Base-by-base conservation (phyloP, 2,329 filamentous ascomycete species). In the Aspergillus pseudotamarii region DNA sequence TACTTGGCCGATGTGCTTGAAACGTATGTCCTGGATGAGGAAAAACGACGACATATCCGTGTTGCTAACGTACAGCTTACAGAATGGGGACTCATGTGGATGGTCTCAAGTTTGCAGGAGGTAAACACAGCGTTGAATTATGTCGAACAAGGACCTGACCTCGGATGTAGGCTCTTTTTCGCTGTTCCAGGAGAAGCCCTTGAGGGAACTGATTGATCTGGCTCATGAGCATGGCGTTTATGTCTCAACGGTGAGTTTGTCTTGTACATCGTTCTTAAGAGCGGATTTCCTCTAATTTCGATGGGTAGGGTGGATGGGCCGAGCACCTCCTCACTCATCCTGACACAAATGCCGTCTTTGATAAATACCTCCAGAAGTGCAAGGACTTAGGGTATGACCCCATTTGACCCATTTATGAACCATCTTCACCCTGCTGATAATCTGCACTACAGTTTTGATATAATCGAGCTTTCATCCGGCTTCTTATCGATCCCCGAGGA, bases 11-110 rank as follows among this genome's bases (percentile, higher is more conserved):
- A 86, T 75, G 78, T 86, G 3, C 75, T 86, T 2, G 83, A 85
- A 64, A 86, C 84, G 79, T 82, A 69, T 74, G 72, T 51, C 38
- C 8, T 26, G 48, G 23, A n/a, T n/a, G 21, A n/a, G n/a, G 32
- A 11, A 16, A 23, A 26, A 30, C 28, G 10, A 32, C 21, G 11
- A n/a, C 30, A 23, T n/a, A 55, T 9, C 26, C 1, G 23, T 48
- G 11, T 38, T 57, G 38, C 28, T 65, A 36, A 68, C 45, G 59
- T 41, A n/a, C 16, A 4, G 51, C 5, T n/a, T 55, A 34, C 64
- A 83, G 80, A 3, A 85, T 86, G 83, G 83, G 83, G 0, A 74
- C 81, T 26, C 82, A 86, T 71, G 79, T 86, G 5, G 84, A 86
- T 67, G 84, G 84, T 0, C 75, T 87, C 54, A 86, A 86, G 64